Evolutionary conservation across 192 early-diverging fungal species (phyloP), one percentile per base, ranked within the genome.

Genomic region (Linnemannia exigua): DNA sequence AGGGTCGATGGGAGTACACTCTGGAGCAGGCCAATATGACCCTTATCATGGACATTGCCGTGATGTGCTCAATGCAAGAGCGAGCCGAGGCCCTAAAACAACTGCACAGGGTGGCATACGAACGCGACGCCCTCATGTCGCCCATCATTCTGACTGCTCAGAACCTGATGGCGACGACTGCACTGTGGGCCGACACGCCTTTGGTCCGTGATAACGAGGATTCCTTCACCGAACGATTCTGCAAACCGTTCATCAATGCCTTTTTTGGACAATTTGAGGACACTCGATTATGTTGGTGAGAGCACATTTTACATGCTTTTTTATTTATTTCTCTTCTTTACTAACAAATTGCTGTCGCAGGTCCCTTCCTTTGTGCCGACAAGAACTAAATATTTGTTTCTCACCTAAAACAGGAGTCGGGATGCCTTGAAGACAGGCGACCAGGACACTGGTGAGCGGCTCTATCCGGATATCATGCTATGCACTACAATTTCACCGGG

Each of bases 391-490:
- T n/a, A n/a, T n/a, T n/a, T n/a, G n/a, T n/a, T n/a, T n/a, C n/a
- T n/a, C n/a, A n/a, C n/a, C n/a, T n/a, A n/a, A 44, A 72, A 48
- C 20, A 72, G 46, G 41, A 72, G 7, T n/a, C 0, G 20, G n/a
- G 70, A 72, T 22, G 70, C 31, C 0, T n/a, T 72, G 1, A 44
- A 72, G 33, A 48, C 70, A 11, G 70, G 70, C 6, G 7, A 44
- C 3, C 17, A 11, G 20, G 46, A 48, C 38, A 48, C 46, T 22
- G 70, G 46, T 6, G 70, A 72, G 46, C 38, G 6, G 7, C 38
- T 72, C 14, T 44, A 31, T n/a, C 70, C 70, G 5, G 46, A 72
- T 12, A 14, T 44, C 22, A 72, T 72, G 70, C 70, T 72, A 12
- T 22, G 15, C 37, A 72, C 47, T 8, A 22, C 33, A 7, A 38